Percentiles rank a stretch among this genome's conserved stretches.
phyloP scores from a whole-genome alignment of 331 rosid genomes.

The Spiraea crenata region DNA sequence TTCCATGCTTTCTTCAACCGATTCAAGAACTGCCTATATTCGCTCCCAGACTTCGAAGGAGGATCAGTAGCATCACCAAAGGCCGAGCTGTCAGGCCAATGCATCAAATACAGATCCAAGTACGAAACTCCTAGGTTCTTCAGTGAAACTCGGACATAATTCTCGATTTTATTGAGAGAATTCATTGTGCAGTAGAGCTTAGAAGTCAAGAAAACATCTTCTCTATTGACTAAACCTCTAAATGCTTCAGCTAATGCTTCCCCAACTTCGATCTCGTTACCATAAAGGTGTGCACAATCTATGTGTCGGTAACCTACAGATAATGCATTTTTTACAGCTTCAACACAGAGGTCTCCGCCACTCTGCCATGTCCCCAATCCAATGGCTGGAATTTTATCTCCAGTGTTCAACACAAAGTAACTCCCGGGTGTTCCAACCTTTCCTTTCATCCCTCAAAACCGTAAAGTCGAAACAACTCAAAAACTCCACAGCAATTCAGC shows the following conservation, averaged over 20 bases:
- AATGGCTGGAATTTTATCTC: constrained; percentile 47
- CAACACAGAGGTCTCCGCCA: constrained; percentile 49
- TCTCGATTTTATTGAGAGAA: constrained; percentile 48
- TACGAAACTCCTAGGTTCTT: constrained; percentile 47
- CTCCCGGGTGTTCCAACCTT: constrained; percentile 36
- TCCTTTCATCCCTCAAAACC: constrained; percentile 34
- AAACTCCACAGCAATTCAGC: constrained; percentile 14
- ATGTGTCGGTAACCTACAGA: constrained; percentile 45
- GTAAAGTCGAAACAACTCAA: constrained; percentile 11
- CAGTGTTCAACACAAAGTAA: constrained; percentile 41
- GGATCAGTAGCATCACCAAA: constrained; percentile 54
- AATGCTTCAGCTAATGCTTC: constrained; percentile 46
- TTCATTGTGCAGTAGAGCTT: constrained; percentile 49
- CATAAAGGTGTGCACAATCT: constrained; percentile 53
- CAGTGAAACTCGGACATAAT: constrained; percentile 45
- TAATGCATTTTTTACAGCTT: constrained; percentile 47
- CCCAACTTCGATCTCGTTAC: constrained; percentile 49
- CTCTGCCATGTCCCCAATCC: constrained; percentile 57
- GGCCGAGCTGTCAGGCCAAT: constrained; percentile 48
- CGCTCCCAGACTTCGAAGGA: constrained; percentile 44
- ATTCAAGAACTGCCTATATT: constrained; percentile 45
- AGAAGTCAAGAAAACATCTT: constrained; percentile 47
- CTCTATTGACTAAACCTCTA: constrained; percentile 39
- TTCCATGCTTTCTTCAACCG: constrained; percentile 51
- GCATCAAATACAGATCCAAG: constrained; percentile 52